A percentile compares a stretch with the other conserved stretches of the same genome.
Evolutionary conservation across 306 rosid species (phyloP).

Genomic region (Corylus americana): DNA sequence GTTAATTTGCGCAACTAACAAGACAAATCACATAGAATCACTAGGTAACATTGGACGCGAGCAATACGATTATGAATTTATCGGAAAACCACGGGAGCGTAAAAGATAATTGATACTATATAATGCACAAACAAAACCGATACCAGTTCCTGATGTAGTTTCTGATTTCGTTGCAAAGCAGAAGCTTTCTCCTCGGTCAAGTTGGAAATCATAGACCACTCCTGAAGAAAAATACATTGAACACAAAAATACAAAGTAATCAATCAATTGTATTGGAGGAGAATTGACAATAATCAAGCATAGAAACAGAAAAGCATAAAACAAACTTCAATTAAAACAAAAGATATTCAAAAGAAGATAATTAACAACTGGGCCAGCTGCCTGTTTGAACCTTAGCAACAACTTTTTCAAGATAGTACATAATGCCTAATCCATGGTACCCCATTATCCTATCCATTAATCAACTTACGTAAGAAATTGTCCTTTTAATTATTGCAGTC

Average conservation of each 20-base stretch:
- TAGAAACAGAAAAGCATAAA: background rate
- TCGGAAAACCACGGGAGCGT: background rate
- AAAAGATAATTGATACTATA: background rate
- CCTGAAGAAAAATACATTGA: constrained; percentile 27
- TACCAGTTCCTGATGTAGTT: constrained; percentile 50
- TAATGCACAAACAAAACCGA: constrained; percentile 4
- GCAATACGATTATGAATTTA: background rate
- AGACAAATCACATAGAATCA: background rate
- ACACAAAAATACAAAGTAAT: background rate
- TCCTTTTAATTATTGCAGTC: too few species aligned
- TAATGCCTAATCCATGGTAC: too few species aligned
- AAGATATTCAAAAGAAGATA: too few species aligned
- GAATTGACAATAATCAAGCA: background rate
- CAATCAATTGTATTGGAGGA: background rate
- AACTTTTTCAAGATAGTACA: too few species aligned
- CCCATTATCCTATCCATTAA: too few species aligned
- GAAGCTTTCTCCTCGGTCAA: constrained; percentile 44
- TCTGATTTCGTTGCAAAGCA: constrained; percentile 46
- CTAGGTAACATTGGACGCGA: background rate
- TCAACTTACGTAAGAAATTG: too few species aligned
- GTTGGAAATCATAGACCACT: constrained; percentile 40
- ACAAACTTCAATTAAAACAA: too few species aligned
- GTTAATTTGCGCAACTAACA: background rate
- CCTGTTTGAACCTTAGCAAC: too few species aligned
- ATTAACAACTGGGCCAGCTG: too few species aligned